Evolutionary conservation across 495 filamentous ascomycete species (phyloP), one percentile per base, ranked within the genome.

Genomic region (Penicillium ucsense): DNA sequence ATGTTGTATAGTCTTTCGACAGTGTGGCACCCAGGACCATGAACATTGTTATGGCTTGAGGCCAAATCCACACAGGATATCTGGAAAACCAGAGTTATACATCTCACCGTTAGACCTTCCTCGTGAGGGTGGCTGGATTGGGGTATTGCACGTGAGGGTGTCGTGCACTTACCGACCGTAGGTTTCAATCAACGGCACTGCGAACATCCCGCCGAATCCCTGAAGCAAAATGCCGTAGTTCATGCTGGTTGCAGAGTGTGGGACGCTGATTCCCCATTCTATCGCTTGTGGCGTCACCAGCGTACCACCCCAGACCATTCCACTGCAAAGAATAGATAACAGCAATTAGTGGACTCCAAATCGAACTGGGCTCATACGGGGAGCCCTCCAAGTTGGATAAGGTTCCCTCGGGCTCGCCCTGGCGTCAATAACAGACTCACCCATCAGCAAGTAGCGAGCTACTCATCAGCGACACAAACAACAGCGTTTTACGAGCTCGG

Each of bases 151-250:
- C 20, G 20, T 20, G 20, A 20, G 20, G 12, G 10, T 30, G 4
- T 6, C 3, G 31, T 31, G n/a, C 34, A 33, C 62, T 9, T 51
- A 73, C 61, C 74, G 62, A 35, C 74, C 76, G 55, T 68, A 77
- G 11, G 69, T 60, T 45, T 75, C 68, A 41, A 71, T 65, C 0
- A 78, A 50, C 4, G 73, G 73, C 8, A 79, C 73, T 0, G 69
- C 74, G 45, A 77, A 61, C n/a, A 78, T 57, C 6, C 76, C 73
- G 30, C 76, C 75, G 41, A 75, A 67, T 0, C 72, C 76, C 52
- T 78, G 74, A 45, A 77, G 59, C 47, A 78, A 61, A 48, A 79
- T 71, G 11, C 70, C 72, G 31, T 68, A 72, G 54, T 65, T 70
- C 56, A 74, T 67, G 10, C 72, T 76, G 6, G 65, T 67, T 0